Percentiles rank a stretch among this genome's conserved stretches.
Evolutionary conservation across 2,329 filamentous ascomycete genomes (phyloP).

Genomic region (Fusarium tricinctum): DNA sequence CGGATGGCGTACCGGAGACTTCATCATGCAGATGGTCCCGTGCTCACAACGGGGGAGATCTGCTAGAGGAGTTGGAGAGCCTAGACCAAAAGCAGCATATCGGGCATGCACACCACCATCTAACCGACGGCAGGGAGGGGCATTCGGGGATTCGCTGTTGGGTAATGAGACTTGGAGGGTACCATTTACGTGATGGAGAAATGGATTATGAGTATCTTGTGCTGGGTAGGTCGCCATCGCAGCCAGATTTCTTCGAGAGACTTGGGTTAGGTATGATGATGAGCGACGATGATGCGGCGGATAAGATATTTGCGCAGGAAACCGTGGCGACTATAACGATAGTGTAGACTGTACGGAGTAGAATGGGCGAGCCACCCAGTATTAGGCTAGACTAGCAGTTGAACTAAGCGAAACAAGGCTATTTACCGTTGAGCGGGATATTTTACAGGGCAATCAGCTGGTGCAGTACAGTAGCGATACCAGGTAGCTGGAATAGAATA

Average conservation of each 20-base stretch:
- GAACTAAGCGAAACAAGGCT: not conserved
- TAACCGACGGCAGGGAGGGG: not conserved
- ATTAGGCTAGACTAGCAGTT: not conserved
- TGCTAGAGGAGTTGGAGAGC: not conserved
- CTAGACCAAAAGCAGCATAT: not conserved
- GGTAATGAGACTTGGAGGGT: slow-evolving; percentile 35
- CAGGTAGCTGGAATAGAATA: slow-evolving; percentile 5
- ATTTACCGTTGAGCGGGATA: not conserved
- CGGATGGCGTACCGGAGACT: slow-evolving; percentile 2
- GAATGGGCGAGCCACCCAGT: slow-evolving; percentile 2
- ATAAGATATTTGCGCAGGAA: slow-evolving; percentile 11
- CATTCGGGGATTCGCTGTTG: slow-evolving; percentile 26
- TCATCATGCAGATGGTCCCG: slow-evolving; percentile 26
- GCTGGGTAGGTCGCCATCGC: slow-evolving; percentile 25
- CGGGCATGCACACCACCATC: not conserved
- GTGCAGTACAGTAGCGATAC: not conserved
- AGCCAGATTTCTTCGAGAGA: slow-evolving; percentile 25
- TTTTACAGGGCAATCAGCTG: not conserved
- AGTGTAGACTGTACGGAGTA: slow-evolving; percentile 4
- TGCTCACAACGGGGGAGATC: not conserved
- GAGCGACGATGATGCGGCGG: not conserved
- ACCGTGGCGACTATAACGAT: slow-evolving; percentile 14
- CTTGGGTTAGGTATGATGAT: slow-evolving; percentile 27
- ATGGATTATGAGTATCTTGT: slow-evolving; percentile 32
- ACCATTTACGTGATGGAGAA: not conserved